These are phyloP conservation scores for Mycena belliarum DNA, from an alignment of 768 basidiomycete species.

Conservation along the genomic window DNA sequence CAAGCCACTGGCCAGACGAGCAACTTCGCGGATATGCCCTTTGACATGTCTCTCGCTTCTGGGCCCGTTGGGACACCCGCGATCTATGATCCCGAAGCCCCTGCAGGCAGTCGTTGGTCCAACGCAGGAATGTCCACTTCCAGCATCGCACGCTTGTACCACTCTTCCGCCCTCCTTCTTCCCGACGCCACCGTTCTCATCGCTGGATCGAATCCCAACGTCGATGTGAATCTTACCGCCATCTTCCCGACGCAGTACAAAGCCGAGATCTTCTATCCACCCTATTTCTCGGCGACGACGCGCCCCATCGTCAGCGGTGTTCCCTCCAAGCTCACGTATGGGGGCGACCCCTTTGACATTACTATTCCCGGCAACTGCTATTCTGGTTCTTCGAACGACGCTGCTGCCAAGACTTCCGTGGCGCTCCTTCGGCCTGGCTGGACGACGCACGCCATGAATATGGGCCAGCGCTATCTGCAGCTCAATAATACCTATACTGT, in stretches of 20 bases:
- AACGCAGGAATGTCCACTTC: slow-evolving; percentile 54
- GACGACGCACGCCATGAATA: slow-evolving; percentile 61
- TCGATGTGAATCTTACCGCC: slow-evolving; percentile 49
- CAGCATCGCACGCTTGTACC: slow-evolving; percentile 74
- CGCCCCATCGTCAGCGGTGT: slow-evolving; percentile 58
- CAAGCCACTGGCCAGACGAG: slow-evolving; percentile 36
- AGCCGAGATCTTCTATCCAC: slow-evolving; percentile 70
- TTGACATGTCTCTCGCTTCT: slow-evolving; percentile 62
- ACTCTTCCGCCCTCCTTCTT: slow-evolving; percentile 74
- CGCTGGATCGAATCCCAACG: slow-evolving; percentile 76
- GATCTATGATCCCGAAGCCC: slow-evolving; percentile 67
- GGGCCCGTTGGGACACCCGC: slow-evolving; percentile 69
- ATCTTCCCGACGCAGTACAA: slow-evolving; percentile 58
- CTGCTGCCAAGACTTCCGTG: slow-evolving; percentile 57
- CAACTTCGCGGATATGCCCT: slow-evolving; percentile 42
- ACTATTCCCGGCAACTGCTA: slow-evolving; percentile 49
- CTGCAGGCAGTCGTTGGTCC: slow-evolving; percentile 66
- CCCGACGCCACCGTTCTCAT: slow-evolving; percentile 66
- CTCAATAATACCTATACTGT: slow-evolving; percentile 59
- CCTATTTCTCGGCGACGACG: slow-evolving; percentile 56
- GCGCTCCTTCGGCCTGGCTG: slow-evolving; percentile 66
- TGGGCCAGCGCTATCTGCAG: slow-evolving; percentile 30
- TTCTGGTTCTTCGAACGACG: slow-evolving; percentile 46
- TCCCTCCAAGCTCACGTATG: slow-evolving; percentile 60
- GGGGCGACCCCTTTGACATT: slow-evolving; percentile 62